Percentiles rank a stretch among this genome's conserved stretches.
These are phyloP conservation scores for Pisolithus thermaeus DNA, from an alignment of 1,284 basidiomycete species.

Conservation along the genomic window DNA sequence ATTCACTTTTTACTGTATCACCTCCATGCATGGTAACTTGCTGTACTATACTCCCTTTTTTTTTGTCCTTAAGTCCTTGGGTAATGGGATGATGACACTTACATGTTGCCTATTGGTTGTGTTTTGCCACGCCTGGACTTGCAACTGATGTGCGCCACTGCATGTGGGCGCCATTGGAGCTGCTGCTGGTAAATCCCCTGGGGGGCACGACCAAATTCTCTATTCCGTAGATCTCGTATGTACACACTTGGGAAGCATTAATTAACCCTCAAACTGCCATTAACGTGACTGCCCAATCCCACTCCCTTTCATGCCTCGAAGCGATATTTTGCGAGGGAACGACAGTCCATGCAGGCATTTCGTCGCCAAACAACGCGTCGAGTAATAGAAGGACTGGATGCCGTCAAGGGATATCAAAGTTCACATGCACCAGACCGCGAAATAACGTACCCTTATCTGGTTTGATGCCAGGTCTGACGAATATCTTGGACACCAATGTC, in stretches of 20 bases:
- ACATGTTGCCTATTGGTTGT: neutral
- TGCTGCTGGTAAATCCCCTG: neutral
- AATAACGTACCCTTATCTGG: slow-evolving; percentile 13
- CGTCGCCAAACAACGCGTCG: slow-evolving; percentile 12
- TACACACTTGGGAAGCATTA: neutral
- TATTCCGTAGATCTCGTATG: neutral
- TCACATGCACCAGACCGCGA: neutral
- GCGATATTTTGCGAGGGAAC: slow-evolving; percentile 52
- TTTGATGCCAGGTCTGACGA: slow-evolving; percentile 13
- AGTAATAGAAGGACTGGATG: slow-evolving; percentile 15
- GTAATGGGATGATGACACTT: neutral
- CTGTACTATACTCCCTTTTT: neutral
- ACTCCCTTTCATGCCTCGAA: slow-evolving; percentile 34
- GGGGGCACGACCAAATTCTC: neutral
- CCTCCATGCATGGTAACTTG: neutral
- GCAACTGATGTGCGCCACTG: no score
- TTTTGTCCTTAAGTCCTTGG: neutral
- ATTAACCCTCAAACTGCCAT: slow-evolving; percentile 17
- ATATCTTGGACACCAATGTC: slow-evolving; percentile 21
- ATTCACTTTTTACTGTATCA: neutral
- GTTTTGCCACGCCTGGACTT: no score
- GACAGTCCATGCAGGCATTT: slow-evolving; percentile 40
- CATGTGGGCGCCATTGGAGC: no score
- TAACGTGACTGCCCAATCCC: slow-evolving; percentile 54
- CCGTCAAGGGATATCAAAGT: neutral